These are phyloP conservation scores for Epichloe gansuensis DNA, from an alignment of 2,329 filamentous ascomycete species.

Conservation along the genomic window DNA sequence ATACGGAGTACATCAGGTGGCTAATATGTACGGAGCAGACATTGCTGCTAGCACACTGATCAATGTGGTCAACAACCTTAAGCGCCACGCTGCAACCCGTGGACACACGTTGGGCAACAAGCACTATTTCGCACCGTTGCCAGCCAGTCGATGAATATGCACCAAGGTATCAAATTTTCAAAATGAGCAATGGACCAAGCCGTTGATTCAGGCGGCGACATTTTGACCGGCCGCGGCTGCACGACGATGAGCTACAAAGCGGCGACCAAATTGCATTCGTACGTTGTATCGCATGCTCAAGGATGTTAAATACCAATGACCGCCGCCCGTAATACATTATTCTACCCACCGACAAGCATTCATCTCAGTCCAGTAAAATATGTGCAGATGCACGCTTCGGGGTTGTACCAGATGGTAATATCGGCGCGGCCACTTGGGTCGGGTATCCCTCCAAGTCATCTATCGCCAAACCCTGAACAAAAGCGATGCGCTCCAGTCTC, in stretches of 20 bases:
- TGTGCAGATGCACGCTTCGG: not conserved
- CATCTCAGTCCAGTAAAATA: not conserved
- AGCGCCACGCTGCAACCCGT: not conserved
- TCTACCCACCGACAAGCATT: not conserved
- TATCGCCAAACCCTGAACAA: no score
- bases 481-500: no score
- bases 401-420: not conserved
- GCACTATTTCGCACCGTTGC: not conserved
- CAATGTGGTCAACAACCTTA: not conserved
- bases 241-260: not conserved
- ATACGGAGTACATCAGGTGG: no score
- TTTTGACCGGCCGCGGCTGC: conserved; percentile 3
- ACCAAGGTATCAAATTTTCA: not conserved
- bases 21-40: no score
- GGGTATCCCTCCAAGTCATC: not conserved
- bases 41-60: not conserved
- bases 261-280: not conserved
- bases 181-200: not conserved
- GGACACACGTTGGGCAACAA: not conserved
- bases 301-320: not conserved
- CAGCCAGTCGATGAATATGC: not conserved
- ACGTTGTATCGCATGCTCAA: not conserved
- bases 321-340: not conserved
- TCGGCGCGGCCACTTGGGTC: not conserved
- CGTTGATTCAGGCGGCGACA: not conserved